phyloP scores from a whole-genome alignment of 1,284 basidiomycete genomes.

The Pisolithus thermaeus region DNA sequence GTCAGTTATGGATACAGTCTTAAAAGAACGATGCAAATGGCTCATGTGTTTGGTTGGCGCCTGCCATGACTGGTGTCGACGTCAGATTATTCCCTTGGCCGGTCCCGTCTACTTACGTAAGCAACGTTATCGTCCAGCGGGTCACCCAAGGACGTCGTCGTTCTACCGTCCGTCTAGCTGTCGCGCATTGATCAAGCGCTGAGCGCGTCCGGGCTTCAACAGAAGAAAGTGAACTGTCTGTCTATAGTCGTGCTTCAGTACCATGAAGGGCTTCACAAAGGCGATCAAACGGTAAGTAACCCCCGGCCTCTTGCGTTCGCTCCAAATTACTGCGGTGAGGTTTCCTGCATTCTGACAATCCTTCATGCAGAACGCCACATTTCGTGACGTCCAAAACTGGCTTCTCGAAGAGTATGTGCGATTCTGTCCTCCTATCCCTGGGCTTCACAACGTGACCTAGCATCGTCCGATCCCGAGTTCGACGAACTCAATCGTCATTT shows the following conservation, averaged over 20 bases:
- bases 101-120: too few species aligned
- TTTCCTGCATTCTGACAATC: slow-evolving; percentile 8
- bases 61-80: too few species aligned
- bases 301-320: neutral
- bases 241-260: neutral
- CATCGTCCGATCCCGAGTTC: slow-evolving; percentile 83
- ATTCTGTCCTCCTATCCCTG: neutral
- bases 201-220: too few species aligned
- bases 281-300: slow-evolving; percentile 64
- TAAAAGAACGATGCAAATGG: too few species aligned
- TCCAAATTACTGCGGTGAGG: neutral
- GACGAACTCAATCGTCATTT: slow-evolving; percentile 81
- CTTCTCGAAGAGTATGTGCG: slow-evolving; percentile 74
- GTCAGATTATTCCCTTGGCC: too few species aligned
- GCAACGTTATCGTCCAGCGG: neutral
- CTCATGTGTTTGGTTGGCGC: too few species aligned
- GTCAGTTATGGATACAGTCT: neutral
- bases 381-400: slow-evolving; percentile 81
- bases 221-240: too few species aligned
- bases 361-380: slow-evolving; percentile 72
- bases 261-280: slow-evolving; percentile 80
- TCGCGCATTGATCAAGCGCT: too few species aligned
- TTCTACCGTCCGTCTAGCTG: neutral
- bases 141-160: neutral
- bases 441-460: slow-evolving; percentile 34